Percentiles rank a stretch among this genome's conserved stretches.
Conservation (phyloP, 2,329 filamentous ascomycete genomes). For the Ophiosphaerella korrae region DNA sequence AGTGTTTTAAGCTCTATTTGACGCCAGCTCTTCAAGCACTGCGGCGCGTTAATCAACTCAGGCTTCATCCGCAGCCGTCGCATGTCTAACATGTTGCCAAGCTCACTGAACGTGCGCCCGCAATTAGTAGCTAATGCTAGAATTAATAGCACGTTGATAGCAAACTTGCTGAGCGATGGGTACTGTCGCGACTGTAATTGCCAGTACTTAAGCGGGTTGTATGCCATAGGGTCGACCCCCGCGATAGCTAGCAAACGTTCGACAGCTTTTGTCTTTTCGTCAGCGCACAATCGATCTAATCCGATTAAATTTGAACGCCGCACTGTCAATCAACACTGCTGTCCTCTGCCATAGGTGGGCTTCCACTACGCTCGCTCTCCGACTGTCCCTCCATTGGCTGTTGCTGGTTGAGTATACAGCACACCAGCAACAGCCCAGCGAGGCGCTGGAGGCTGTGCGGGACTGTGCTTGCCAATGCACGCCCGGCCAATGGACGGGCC, state of each 20-base stretch:
- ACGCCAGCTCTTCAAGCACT: constrained; percentile 4
- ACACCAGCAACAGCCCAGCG: too few relatives aligned
- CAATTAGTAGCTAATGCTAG: constrained; percentile 2
- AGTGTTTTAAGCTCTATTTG: constrained; percentile 1
- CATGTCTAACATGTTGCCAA: neutral
- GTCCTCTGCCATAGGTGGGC: too few relatives aligned
- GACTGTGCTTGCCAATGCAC: too few relatives aligned
- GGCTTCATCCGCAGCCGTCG: neutral
- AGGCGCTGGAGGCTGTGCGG: too few relatives aligned
- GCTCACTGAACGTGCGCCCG: neutral
- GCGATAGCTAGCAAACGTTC: neutral
- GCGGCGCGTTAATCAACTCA: constrained; percentile 3
- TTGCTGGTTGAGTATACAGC: too few relatives aligned
- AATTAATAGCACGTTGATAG: constrained; percentile 1
- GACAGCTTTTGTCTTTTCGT: too few relatives aligned
- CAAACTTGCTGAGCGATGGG: constrained; percentile 1
- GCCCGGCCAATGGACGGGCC: too few relatives aligned
- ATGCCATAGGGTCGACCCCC: neutral
- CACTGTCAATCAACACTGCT: too few relatives aligned
- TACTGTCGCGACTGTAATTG: neutral
- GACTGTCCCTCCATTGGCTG: too few relatives aligned
- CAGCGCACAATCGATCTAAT: too few relatives aligned
- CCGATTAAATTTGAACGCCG: too few relatives aligned
- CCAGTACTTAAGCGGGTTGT: constrained; percentile 3
- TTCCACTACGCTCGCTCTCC: too few relatives aligned